Evolutionary conservation across 2,329 filamentous ascomycete genomes (phyloP).

Genomic region (Esteya vermicola): DNA sequence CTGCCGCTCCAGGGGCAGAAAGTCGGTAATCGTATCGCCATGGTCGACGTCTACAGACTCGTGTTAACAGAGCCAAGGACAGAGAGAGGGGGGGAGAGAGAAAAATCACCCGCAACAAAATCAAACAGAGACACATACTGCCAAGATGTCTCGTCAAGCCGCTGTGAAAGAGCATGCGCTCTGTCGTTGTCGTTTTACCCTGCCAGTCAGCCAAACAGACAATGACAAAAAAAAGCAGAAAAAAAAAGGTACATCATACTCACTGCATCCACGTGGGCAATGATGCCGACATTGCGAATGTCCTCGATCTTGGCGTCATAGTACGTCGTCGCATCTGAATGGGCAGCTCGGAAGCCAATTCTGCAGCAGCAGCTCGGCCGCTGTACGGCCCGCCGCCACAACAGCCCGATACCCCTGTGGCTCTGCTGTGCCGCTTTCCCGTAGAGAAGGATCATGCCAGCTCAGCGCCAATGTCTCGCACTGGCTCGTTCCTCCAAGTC

Average conservation of each 20-base stretch:
- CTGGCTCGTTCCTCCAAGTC: neutral
- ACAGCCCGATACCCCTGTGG: neutral
- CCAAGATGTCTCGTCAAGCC: slow-evolving; percentile 79
- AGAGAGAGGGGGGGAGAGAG: too few species aligned
- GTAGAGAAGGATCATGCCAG: slow-evolving; percentile 5
- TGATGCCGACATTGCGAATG: slow-evolving; percentile 93
- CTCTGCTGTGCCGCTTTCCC: slow-evolving; percentile 1
- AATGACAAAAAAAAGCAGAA: neutral
- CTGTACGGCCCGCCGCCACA: neutral
- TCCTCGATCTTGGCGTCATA: slow-evolving; percentile 33
- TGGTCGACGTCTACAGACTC: slow-evolving; percentile 66
- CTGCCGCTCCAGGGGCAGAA: slow-evolving; percentile 80
- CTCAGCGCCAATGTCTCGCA: neutral
- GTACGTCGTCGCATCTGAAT: slow-evolving; percentile 9
- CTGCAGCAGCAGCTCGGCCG: neutral
- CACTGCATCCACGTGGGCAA: slow-evolving; percentile 91
- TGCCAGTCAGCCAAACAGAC: slow-evolving; percentile 15
- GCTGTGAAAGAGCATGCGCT: slow-evolving; percentile 97
- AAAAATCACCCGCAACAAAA: too few species aligned
- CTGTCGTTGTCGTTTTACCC: slow-evolving; percentile 96
- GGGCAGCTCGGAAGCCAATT: slow-evolving; percentile 1
- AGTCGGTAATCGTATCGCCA: slow-evolving; percentile 94
- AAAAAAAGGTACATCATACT: slow-evolving; percentile 9
- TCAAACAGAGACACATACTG: slow-evolving; percentile 24
- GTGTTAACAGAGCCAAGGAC: too few species aligned